Conservation (phyloP, 352 stramenopile species). For the Detonula confervacea region DNA sequence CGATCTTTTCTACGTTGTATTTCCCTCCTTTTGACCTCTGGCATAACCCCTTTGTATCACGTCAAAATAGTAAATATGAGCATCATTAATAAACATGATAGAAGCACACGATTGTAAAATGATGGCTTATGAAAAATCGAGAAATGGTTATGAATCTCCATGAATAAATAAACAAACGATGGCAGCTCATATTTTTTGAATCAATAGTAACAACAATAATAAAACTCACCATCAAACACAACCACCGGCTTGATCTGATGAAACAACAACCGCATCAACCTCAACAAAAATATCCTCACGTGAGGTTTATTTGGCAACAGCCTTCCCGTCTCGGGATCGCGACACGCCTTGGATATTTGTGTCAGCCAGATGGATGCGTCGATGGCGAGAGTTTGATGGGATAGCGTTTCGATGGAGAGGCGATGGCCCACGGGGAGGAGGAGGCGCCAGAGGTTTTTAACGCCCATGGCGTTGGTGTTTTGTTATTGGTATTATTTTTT, state of each 20-base stretch:
- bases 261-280: constrained; percentile 92
- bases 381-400: constrained; percentile 94
- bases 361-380: constrained; percentile 99
- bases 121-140: too few species aligned
- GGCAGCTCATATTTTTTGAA: too few species aligned
- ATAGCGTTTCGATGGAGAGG: constrained; percentile 98
- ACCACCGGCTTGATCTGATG: constrained; percentile 97
- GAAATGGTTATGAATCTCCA: too few species aligned
- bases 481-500: not conserved
- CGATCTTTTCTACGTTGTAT: constrained; percentile 66
- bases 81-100: not conserved
- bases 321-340: constrained; percentile 89
- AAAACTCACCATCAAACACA: constrained; percentile 92
- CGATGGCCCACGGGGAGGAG: constrained; percentile 94
- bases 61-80: not conserved
- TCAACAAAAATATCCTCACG: constrained; percentile 93
- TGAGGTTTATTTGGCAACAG: constrained; percentile 92
- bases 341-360: constrained; percentile 99
- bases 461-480: constrained; percentile 92
- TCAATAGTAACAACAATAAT: not conserved
- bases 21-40: constrained; percentile 93
- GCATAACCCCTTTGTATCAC: constrained; percentile 87
- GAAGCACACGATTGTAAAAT: too few species aligned
- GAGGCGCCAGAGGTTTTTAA: constrained; percentile 98
- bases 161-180: too few species aligned